A percentile compares a stretch with the other conserved stretches of the same genome.
These are phyloP conservation scores for Dryas drummondii DNA, from an alignment of 306 rosid species.

Conservation along the genomic window DNA sequence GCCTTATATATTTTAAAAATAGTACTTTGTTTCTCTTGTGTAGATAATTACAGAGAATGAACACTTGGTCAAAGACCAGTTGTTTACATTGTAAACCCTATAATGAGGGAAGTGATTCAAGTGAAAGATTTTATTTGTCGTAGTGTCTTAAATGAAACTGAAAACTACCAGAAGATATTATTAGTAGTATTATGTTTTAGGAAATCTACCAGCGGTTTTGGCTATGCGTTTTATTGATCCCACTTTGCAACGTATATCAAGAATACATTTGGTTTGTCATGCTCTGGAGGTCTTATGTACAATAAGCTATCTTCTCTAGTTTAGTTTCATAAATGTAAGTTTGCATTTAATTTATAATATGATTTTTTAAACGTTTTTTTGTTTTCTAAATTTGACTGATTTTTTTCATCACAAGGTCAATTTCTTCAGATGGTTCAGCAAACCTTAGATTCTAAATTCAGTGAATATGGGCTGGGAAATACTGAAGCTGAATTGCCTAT, in stretches of 20 bases:
- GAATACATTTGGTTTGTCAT: neutral
- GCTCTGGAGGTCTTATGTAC: neutral
- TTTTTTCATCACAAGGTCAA: slow-evolving; percentile 26
- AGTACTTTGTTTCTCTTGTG: neutral
- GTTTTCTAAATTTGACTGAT: slow-evolving; percentile 13
- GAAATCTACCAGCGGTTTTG: neutral
- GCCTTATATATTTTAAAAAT: neutral
- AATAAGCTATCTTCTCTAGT: neutral
- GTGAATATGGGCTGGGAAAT: slow-evolving; percentile 54
- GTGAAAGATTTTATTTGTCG: neutral
- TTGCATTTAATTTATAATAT: neutral
- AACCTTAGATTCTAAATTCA: slow-evolving; percentile 53
- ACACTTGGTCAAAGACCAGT: neutral
- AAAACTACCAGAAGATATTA: neutral
- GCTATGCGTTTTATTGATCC: neutral
- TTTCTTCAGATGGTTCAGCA: slow-evolving; percentile 61
- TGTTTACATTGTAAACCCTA: neutral
- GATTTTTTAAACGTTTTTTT: neutral
- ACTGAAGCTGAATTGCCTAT: slow-evolving; percentile 50
- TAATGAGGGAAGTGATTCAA: neutral
- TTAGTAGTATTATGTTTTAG: neutral
- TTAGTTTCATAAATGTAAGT: neutral
- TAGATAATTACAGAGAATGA: neutral
- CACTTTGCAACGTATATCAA: neutral
- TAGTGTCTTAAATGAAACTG: no score